Percentiles rank a stretch among this genome's conserved stretches.
These are phyloP conservation scores for Rhodotorula sp. DNA, from an alignment of 1,284 basidiomycete genomes.

Conservation along the genomic window DNA sequence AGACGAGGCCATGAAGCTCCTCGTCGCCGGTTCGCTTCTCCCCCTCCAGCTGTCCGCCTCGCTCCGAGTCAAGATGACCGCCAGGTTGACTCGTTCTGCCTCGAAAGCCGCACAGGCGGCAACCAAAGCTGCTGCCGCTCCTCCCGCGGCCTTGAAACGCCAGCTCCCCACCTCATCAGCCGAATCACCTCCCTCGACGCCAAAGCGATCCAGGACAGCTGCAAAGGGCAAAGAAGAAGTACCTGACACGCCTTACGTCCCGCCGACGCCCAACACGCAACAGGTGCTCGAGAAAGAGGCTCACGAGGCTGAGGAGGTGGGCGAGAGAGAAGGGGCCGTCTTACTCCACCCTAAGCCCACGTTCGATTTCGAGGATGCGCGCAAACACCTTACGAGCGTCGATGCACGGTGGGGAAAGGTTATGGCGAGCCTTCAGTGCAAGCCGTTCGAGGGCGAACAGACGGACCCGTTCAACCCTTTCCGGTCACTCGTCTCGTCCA, in stretches of 20 bases:
- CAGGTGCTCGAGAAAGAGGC: constrained; percentile 11
- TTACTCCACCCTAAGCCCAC: constrained; percentile 64
- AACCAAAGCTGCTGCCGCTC: not conserved
- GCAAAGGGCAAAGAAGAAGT: not conserved
- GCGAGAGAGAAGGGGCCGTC: constrained; percentile 26
- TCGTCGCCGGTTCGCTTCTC: not conserved
- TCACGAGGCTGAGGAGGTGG: constrained; percentile 14
- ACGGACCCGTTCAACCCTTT: constrained; percentile 69
- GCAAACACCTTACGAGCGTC: constrained; percentile 63
- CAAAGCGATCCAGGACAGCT: not conserved
- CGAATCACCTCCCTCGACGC: constrained; percentile 3
- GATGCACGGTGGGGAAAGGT: constrained; percentile 71
- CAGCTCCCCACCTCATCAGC: constrained; percentile 1
- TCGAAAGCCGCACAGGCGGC: not conserved
- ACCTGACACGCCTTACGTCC: constrained; percentile 19
- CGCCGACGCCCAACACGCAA: constrained; percentile 23
- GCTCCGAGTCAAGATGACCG: constrained; percentile 2
- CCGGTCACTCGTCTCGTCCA: constrained; percentile 60
- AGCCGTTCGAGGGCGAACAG: constrained; percentile 62
- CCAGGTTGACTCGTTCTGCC: constrained; percentile 11
- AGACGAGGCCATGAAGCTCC: not conserved
- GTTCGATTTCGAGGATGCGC: constrained; percentile 73
- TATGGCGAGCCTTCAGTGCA: constrained; percentile 65
- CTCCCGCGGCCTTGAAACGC: constrained; percentile 14
- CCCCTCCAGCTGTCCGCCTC: not conserved